Base-by-base conservation (phyloP, 768 basidiomycete species). In the Pleurotus cornucopiae region DNA sequence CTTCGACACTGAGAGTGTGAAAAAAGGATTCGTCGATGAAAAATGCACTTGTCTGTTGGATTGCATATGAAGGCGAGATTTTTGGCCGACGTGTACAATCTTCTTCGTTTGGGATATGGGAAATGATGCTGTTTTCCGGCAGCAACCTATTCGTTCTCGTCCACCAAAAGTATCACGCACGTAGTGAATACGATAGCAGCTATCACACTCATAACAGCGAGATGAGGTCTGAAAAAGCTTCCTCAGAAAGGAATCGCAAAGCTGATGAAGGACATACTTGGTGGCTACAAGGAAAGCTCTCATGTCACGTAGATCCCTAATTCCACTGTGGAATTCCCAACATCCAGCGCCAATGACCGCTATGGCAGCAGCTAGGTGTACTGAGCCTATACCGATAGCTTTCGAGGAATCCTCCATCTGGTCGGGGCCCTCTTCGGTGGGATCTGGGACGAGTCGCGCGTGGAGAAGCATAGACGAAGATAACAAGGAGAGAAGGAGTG, bases 301-400 rank as follows among this genome's bases (percentile, higher is more conserved):
- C 69, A 80, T 74, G 55, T 75, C 72, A 54, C 78, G 71, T 58
- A 89, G 66, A 64, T 86, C 85, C 62, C 73, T 68, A 45, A 76
- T 81, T 1, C 82, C 82, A 47, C 70, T 75, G 57, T 80, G 78
- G 58, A 87, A 91, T 68, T 88, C 86, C 84, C 83, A 89, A 38
- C 74, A 44, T 7, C 41, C 41, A n/a, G 41, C 41, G 2, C n/a
- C 41, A 16, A 44, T 44, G 20, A 44, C 41, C 20, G 41, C 41
- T 2, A 44, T 6, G 20, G 41, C n/a, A 16, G 41, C 41, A 44
- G 41, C 41, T 12, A 44, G 20, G 20, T 44, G 41, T 14, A 44
- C 20, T 44, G 41, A 16, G n/a, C 41, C 41, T 44, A 44, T n/a
- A 6, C n/a, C 20, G 13, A 44, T 9, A 16, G n/a, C 14, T 21